Evolutionary conservation across 371 early-diverging fungal species (phyloP), one percentile per base, ranked within the genome.

Genomic region (Mortierella sp.): DNA sequence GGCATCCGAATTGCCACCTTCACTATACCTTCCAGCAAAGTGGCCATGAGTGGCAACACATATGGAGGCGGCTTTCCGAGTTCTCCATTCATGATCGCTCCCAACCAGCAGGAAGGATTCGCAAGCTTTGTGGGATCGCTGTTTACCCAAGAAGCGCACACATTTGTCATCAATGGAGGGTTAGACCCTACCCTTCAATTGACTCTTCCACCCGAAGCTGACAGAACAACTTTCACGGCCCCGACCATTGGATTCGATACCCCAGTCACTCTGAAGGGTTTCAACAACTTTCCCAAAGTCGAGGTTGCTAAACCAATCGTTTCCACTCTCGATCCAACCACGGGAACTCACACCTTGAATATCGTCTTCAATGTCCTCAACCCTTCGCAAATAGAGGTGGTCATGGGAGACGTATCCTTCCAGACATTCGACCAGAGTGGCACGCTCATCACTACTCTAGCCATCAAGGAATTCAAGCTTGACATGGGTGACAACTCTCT

Each of bases 1-100:
- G 44, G 49, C 19, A 25, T 59, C 29, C 41, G 46, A 9, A 53
- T 66, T n/a, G 67, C 59, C 40, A 44, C 10, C 0, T 58, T 54
- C 29, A n/a, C 14, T 0, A 66, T 60, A 7, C 54, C 67, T 3
- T 28, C 27, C 29, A 39, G 17, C 25, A 5, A 17, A 0, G 48
- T 49, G 3, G 28, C 31, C 6, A 49, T 66, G 31, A 25, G 5
- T 0, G 59, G 48, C 3, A 22, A n/a, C 29, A 17, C 2, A 3
- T 10, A 59, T 12, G 7, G 13, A 3, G 43, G 54, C 0, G 9
- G 25, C n/a, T 16, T 58, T 21, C 21, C 25, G 0, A 22, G 13
- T 43, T 54, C 53, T n/a, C 12, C 21, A 7, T 16, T 66, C 31
- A 59, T n/a, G 2, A 47, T 66, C 43, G 7, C 19, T 3, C 19